phyloP scores from a whole-genome alignment of 2,329 filamentous ascomycete genomes.

The Botrytis squamosa region DNA sequence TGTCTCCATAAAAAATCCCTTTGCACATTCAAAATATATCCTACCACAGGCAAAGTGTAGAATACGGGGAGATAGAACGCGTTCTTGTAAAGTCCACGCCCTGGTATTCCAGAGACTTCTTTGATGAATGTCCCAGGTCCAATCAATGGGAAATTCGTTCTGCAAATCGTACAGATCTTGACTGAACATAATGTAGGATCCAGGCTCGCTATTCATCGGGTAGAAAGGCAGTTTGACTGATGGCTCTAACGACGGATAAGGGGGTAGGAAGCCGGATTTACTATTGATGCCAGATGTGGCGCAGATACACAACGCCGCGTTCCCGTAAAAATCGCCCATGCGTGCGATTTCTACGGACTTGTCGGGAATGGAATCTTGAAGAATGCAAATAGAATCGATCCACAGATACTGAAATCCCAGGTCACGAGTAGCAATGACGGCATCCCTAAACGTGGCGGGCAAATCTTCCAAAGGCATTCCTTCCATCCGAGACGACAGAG shows the following conservation, averaged over 20 bases:
- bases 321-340: background rate
- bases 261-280: background rate
- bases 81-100: background rate
- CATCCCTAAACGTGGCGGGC: background rate
- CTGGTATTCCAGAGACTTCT: background rate
- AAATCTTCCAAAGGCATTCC: background rate
- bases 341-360: background rate
- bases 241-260: background rate
- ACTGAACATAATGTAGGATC: background rate
- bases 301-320: background rate
- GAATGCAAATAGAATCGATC: background rate
- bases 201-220: background rate
- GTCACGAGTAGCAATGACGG: background rate
- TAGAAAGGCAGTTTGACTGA: background rate
- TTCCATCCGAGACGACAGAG: background rate
- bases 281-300: background rate
- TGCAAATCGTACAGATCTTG: background rate
- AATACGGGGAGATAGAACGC: background rate
- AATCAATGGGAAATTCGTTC: background rate
- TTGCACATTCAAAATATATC: background rate
- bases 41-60: background rate
- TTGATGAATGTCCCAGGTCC: background rate
- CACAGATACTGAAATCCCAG: background rate
- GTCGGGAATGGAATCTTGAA: background rate
- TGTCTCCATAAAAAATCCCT: background rate